Evolutionary conservation across 345 rosid genomes (phyloP).

Genomic region (Lepidium sativum): DNA sequence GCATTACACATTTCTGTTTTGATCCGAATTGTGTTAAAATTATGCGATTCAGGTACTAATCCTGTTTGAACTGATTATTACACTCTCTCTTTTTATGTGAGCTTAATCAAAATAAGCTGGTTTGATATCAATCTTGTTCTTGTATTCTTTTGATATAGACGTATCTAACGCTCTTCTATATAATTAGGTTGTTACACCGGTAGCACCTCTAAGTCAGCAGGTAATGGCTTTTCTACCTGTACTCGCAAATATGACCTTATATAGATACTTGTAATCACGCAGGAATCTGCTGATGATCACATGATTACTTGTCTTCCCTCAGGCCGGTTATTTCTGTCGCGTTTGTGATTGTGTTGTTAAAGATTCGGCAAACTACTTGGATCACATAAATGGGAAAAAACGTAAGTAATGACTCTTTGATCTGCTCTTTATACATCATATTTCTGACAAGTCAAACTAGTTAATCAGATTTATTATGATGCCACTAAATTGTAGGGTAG

Average conservation of each 20-base stretch:
- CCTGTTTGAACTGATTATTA: not conserved
- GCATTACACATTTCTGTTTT: not conserved
- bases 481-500: no score
- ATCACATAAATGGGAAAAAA: slow-evolving; percentile 97
- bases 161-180: not conserved
- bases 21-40: no score
- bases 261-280: not conserved
- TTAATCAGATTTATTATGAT: not conserved
- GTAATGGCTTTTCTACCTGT: slow-evolving; percentile 27
- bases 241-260: not conserved
- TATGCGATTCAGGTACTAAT: no score
- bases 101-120: not conserved
- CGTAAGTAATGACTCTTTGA: slow-evolving; percentile 39
- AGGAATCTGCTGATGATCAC: not conserved
- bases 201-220: slow-evolving; percentile 98
- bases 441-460: not conserved
- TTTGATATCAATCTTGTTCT: not conserved
- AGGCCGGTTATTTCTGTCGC: slow-evolving; percentile 95
- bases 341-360: slow-evolving; percentile 97
- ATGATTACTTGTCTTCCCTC: slow-evolving; percentile 15
- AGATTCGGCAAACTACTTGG: slow-evolving; percentile 99
- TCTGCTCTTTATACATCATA: not conserved
- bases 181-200: slow-evolving; percentile 92
- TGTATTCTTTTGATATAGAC: not conserved
- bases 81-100: not conserved